Conservation (phyloP, 495 filamentous ascomycete genomes). For the Cetradonia linearis region DNA sequence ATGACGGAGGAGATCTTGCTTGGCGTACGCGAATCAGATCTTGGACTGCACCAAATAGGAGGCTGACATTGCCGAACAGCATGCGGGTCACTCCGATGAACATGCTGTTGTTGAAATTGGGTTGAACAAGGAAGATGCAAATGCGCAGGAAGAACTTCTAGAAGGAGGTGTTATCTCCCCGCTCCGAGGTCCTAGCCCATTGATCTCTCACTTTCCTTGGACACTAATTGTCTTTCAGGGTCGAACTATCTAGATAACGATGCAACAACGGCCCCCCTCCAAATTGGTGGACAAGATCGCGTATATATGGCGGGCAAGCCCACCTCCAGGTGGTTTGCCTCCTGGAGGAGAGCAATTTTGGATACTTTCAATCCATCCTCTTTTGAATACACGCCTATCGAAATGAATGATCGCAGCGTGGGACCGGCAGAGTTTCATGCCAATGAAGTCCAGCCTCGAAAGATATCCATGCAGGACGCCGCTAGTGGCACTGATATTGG, state of each 20-base stretch:
- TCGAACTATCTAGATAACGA: neutral
- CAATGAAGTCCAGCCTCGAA: slow-evolving; percentile 16
- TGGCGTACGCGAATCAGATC: neutral
- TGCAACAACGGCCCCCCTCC: neutral
- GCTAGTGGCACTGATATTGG: slow-evolving; percentile 19
- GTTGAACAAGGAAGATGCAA: slow-evolving; percentile 3
- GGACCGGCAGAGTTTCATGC: slow-evolving; percentile 8
- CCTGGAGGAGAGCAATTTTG: neutral
- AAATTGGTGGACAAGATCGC: neutral
- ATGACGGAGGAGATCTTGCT: neutral
- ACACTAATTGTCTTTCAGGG: neutral
- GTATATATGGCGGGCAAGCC: neutral
- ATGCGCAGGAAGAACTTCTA: neutral
- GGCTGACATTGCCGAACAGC: neutral
- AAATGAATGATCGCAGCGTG: slow-evolving; percentile 12
- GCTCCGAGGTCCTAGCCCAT: neutral
- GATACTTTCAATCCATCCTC: slow-evolving; percentile 8
- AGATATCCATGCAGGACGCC: slow-evolving; percentile 12
- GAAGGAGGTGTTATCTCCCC: neutral
- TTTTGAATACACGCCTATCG: slow-evolving; percentile 11
- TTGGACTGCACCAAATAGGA: too few relatives aligned
- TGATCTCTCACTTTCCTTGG: neutral
- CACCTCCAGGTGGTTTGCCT: slow-evolving; percentile 1
- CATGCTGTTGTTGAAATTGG: neutral
- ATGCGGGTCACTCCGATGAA: neutral